A percentile compares a stretch with the other conserved stretches of the same genome.
phyloP scores from a whole-genome alignment of 305 asterid genomes.

The Fraxinus sp. region DNA sequence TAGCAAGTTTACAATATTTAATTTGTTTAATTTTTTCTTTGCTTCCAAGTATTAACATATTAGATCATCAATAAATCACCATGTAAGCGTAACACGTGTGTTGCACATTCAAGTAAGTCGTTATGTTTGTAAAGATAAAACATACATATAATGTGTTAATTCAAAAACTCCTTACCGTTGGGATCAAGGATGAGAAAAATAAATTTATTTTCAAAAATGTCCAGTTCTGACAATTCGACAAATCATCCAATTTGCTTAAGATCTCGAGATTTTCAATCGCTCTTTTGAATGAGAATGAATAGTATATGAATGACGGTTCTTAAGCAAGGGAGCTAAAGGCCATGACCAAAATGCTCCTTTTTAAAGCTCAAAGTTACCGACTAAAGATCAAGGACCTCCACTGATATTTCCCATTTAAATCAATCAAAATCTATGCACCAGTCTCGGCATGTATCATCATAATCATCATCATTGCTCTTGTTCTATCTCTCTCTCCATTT shows the following conservation, averaged over 20 bases:
- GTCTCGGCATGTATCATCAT: slow-evolving; percentile 29
- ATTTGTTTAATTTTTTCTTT: background rate
- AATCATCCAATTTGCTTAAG: background rate
- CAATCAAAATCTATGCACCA: slow-evolving; percentile 37
- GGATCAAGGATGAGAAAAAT: background rate
- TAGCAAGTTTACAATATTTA: background rate
- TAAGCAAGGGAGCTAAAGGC: background rate
- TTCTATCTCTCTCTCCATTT: slow-evolving; percentile 8
- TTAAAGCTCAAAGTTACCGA: background rate
- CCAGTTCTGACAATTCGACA: background rate
- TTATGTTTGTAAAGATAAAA: no score
- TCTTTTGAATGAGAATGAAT: background rate
- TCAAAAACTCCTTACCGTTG: background rate
- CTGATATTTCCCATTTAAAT: slow-evolving; percentile 12
- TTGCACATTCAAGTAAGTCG: background rate
- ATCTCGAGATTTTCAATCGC: background rate
- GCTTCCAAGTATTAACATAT: background rate
- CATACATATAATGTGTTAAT: background rate
- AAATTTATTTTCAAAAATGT: background rate
- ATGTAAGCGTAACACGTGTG: background rate
- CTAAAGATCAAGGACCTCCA: background rate
- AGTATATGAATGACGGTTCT: background rate
- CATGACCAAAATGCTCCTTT: background rate
- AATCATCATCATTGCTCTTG: slow-evolving; percentile 23
- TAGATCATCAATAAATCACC: background rate